Base-by-base conservation (phyloP, 2,329 filamentous ascomycete species). In the Aspergillus sclerotialis region DNA sequence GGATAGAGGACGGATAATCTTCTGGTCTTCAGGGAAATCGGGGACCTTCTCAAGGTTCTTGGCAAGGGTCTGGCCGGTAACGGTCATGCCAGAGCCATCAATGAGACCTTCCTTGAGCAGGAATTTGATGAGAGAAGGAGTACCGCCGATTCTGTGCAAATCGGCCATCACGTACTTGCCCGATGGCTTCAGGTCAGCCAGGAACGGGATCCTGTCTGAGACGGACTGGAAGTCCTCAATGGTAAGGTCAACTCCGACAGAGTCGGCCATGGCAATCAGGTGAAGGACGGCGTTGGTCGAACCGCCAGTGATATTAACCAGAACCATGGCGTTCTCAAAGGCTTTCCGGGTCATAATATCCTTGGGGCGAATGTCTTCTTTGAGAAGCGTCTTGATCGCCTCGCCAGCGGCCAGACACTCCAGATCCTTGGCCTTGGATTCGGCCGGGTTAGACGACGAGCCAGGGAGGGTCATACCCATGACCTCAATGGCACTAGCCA, bases 201-300 rank as follows among this genome's bases (percentile, higher is more conserved):
- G 72, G 70, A 88, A 82, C 14, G 85, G 85, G 12, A 75, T 86
- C 31, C 79, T 76, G 67, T 92, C 80, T 0, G 83, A 87, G 32
- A 90, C 82, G 48, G 73, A 68, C 66, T 92, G 85, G 76, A 90
- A 90, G 64, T 92, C 85, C 49, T 92, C 85, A 39, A 92, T 82
- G 30, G 82, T 86, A 36, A 92, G 75, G 61, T 86, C 84, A 57
- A 92, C 74, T 50, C 84, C 85, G 14, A 87, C 84, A 5, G 81
- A 75, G 63, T 90, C 82, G 40, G 85, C 85, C 37, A 90, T 88
- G 52, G 85, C 85, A 55, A 92, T 85, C 30, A 92, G 64, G 61
- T 92, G 85, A 29, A 92, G 76, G 23, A 92, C 85, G 25, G 85
- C 85, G 61, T 92, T 92, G 45, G 85, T 92, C 53, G 83, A 88